These are phyloP conservation scores for Ganoderma boninense DNA, from an alignment of 1,284 basidiomycete species.

Conservation along the genomic window DNA sequence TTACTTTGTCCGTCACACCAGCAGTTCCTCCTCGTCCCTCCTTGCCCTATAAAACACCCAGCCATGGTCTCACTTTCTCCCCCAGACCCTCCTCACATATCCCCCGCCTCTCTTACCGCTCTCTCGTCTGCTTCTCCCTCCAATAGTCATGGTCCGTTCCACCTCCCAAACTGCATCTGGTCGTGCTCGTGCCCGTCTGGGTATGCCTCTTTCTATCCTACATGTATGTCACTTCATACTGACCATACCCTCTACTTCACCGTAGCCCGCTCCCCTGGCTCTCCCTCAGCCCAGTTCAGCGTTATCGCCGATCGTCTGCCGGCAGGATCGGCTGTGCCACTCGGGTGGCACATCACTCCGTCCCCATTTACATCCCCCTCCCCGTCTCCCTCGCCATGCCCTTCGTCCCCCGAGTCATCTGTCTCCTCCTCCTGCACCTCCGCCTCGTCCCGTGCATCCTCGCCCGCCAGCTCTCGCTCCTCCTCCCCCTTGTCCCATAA, in stretches of 20 bases:
- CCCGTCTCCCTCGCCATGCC: slow-evolving; percentile 5
- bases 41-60: slow-evolving; percentile 8
- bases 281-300: neutral
- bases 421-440: neutral
- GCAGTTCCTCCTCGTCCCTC: neutral
- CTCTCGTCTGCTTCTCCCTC: neutral
- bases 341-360: slow-evolving; percentile 22
- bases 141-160: slow-evolving; percentile 1
- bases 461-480: slow-evolving; percentile 16
- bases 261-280: neutral
- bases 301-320: neutral
- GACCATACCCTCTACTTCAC: neutral
- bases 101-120: neutral
- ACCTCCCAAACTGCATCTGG: neutral
- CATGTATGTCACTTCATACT: neutral
- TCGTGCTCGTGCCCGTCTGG: neutral
- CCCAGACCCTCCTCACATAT: neutral
- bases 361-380: slow-evolving; percentile 10
- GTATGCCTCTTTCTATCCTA: neutral
- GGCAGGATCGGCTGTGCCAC: slow-evolving; percentile 3
- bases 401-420: neutral
- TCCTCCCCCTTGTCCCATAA: slow-evolving; percentile 12
- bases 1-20: neutral
- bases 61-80: neutral
- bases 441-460: slow-evolving; percentile 10